phyloP scores from a whole-genome alignment of 345 rosid species.

The Clausena lansium region DNA sequence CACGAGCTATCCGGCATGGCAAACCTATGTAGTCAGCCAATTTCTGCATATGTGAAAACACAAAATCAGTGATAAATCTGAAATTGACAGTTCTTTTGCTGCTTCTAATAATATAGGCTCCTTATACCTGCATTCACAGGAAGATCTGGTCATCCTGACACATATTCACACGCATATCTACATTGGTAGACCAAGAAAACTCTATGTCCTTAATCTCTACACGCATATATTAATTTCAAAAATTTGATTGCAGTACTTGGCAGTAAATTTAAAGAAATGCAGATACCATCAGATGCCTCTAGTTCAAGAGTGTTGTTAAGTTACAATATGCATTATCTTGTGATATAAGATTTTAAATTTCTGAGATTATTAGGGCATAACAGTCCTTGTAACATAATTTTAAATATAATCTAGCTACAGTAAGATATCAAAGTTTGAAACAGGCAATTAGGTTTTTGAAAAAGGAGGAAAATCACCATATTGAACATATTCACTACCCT shows the following conservation, averaged over 20 bases:
- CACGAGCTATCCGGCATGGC: conserved; percentile 97
- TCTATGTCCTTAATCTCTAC: background rate
- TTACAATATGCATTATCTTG: background rate
- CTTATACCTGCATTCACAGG: conserved; percentile 9
- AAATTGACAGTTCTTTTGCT: background rate
- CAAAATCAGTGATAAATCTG: conserved; percentile 8
- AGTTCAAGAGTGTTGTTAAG: conserved; percentile 1
- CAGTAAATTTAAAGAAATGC: background rate
- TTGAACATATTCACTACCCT: background rate
- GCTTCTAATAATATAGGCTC: background rate
- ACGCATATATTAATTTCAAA: too few species aligned
- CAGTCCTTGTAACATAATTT: conserved; percentile 2
- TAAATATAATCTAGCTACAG: background rate
- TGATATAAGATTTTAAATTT: conserved; percentile 6
- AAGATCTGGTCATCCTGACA: conserved; percentile 3
- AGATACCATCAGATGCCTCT: conserved; percentile 15
- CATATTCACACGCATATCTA: background rate
- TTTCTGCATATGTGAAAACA: conserved; percentile 55
- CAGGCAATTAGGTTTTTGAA: background rate
- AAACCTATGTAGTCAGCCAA: conserved; percentile 91
- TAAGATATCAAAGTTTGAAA: background rate
- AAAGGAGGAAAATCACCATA: background rate
- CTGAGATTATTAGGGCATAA: background rate
- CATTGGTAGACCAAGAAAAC: background rate
- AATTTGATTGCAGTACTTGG: too few species aligned